Percentiles rank a stretch among this genome's conserved stretches.
phyloP scores from a whole-genome alignment of 306 rosid genomes.

The Fagus sylvatica region DNA sequence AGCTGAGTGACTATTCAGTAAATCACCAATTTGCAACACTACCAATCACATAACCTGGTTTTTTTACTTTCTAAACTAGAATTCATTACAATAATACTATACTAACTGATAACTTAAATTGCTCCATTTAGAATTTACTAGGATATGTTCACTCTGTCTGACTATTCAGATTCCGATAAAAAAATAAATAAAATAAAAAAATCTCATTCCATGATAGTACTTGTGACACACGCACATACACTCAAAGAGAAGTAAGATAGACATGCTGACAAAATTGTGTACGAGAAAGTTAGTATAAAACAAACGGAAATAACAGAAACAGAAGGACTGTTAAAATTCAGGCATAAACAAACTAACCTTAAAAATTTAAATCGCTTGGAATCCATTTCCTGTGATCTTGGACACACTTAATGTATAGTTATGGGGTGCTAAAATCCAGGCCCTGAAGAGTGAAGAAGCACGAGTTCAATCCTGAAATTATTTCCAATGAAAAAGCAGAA shows the following conservation, averaged over 20 bases:
- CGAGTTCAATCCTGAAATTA: slow-evolving; percentile 1
- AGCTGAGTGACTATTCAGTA: neutral
- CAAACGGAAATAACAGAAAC: slow-evolving; percentile 10
- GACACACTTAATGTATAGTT: no score
- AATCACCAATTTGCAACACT: neutral
- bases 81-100: no score
- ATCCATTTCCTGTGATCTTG: slow-evolving; percentile 44
- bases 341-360: slow-evolving; percentile 53
- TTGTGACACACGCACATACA: neutral
- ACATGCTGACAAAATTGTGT: neutral
- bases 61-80: neutral
- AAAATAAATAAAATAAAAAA: no score
- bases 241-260: neutral
- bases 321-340: neutral
- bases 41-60: neutral
- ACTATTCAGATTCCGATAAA: no score
- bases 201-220: no score
- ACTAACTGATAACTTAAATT: no score
- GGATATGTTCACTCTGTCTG: no score
- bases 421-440: no score
- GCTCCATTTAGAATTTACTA: no score
- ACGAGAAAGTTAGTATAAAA: no score
- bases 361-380: slow-evolving; percentile 43
- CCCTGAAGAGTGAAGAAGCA: neutral
- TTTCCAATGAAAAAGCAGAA: neutral